Evolutionary conservation across 2,329 filamentous ascomycete genomes (phyloP).

Genomic region (Monilinia fructigena): DNA sequence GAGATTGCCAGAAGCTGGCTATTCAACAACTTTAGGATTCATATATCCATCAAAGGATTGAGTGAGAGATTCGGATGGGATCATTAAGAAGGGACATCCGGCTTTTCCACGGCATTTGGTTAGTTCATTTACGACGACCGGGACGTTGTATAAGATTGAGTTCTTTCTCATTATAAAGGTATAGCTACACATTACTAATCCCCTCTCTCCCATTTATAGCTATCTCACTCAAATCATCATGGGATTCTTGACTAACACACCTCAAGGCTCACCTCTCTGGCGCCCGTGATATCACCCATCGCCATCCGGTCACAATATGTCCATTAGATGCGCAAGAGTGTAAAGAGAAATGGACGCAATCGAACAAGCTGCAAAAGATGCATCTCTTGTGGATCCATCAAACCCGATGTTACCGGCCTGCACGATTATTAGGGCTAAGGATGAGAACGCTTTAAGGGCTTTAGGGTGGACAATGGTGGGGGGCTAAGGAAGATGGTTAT

Average conservation of each 20-base stretch:
- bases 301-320: constrained; percentile 93
- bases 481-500: constrained; percentile 66
- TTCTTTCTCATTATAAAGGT: constrained; percentile 96
- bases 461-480: constrained; percentile 62
- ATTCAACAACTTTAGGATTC: constrained; percentile 86
- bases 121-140: constrained; percentile 88
- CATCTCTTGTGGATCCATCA: constrained; percentile 80
- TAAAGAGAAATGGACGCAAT: constrained; percentile 98
- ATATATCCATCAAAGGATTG: constrained; percentile 87
- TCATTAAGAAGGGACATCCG: constrained; percentile 79
- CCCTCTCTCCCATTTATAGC: neutral
- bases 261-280: constrained; percentile 79
- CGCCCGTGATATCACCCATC: constrained; percentile 81
- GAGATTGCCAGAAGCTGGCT: constrained; percentile 86
- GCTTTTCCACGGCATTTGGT: constrained; percentile 89
- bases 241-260: constrained; percentile 24
- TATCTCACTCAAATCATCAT: neutral
- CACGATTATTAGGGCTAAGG: constrained; percentile 75
- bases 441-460: constrained; percentile 63
- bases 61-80: constrained; percentile 83
- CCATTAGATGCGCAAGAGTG: constrained; percentile 93
- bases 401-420: constrained; percentile 90
- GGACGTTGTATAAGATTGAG: constrained; percentile 95
- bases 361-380: constrained; percentile 91
- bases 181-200: neutral